Conservation (phyloP, 23 red algal genomes). For the Gracilariopsis chorda region DNA sequence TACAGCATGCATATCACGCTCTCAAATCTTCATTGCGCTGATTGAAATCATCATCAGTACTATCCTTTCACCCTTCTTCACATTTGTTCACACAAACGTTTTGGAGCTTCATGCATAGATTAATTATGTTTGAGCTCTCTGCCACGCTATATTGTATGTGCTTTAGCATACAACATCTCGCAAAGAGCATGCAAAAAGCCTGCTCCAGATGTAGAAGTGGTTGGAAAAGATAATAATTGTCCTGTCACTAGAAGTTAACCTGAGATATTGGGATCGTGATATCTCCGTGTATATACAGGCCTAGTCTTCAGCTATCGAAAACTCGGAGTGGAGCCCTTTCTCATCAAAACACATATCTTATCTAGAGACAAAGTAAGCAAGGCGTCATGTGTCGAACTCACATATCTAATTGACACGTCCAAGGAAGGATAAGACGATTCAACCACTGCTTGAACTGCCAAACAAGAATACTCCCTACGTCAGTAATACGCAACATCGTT, state of each 20-base stretch:
- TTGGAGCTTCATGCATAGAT: not conserved
- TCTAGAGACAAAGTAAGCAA: not conserved
- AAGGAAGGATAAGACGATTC: constrained; percentile 6
- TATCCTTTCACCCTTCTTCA: not conserved
- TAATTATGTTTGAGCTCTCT: not conserved
- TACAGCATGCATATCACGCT: not conserved
- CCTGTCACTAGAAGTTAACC: not conserved
- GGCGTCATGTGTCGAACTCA: not conserved
- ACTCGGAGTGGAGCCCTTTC: not conserved
- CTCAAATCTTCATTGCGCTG: not conserved
- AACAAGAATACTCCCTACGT: not conserved
- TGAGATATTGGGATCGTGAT: not conserved
- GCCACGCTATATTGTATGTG: not conserved
- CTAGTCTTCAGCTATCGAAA: constrained; percentile 22
- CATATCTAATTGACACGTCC: not conserved
- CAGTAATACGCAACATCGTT: not conserved
- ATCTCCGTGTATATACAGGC: not conserved
- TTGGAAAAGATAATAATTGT: not conserved
- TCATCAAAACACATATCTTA: not conserved
- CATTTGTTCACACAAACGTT: not conserved
- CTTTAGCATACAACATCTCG: constrained; percentile 9
- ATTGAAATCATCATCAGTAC: not conserved
- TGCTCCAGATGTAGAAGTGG: not conserved
- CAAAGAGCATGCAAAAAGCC: not conserved
- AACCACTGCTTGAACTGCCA: constrained; percentile 2